phyloP scores from a whole-genome alignment of 768 basidiomycete genomes.

The Trametes maxima region DNA sequence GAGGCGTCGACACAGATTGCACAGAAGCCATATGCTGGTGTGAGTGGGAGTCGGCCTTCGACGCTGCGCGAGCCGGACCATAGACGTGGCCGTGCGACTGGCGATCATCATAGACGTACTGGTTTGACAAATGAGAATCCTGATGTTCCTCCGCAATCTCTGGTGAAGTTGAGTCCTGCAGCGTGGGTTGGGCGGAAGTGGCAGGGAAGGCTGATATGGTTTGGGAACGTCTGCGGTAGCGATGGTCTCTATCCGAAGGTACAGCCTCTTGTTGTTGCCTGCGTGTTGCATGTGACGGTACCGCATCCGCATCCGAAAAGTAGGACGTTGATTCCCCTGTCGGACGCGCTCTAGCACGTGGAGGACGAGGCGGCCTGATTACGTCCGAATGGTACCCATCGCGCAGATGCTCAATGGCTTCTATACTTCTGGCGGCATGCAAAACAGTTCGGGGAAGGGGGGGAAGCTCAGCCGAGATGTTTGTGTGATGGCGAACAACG shows the following conservation, averaged over 20 bases:
- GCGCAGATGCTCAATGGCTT: conserved; percentile 13
- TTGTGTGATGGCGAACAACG: neutral
- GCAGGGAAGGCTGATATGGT: conserved; percentile 30
- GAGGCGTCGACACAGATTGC: conserved; percentile 26
- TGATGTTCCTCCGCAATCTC: conserved; percentile 1
- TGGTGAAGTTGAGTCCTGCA: conserved; percentile 2
- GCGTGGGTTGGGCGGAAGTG: conserved; percentile 11
- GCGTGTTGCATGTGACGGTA: neutral
- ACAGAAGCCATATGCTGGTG: conserved; percentile 11
- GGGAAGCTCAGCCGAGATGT: conserved; percentile 3
- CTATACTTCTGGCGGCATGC: conserved; percentile 17
- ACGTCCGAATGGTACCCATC: conserved; percentile 28
- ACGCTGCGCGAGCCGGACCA: conserved; percentile 1
- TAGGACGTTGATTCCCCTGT: conserved; percentile 25
- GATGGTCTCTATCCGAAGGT: conserved; percentile 19
- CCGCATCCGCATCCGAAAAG: conserved; percentile 29
- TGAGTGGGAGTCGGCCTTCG: conserved; percentile 15
- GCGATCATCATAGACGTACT: conserved; percentile 33
- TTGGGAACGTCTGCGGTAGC: conserved; percentile 36
- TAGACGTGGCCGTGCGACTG: conserved; percentile 32
- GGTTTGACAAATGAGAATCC: conserved; percentile 13
- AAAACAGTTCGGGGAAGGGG: conserved; percentile 12
- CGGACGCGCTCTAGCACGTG: conserved; percentile 24
- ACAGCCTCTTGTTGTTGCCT: conserved; percentile 16
- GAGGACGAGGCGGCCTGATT: conserved; percentile 26